These are phyloP conservation scores for Xylaria sp. DNA, from an alignment of 495 filamentous ascomycete genomes.

Conservation along the genomic window DNA sequence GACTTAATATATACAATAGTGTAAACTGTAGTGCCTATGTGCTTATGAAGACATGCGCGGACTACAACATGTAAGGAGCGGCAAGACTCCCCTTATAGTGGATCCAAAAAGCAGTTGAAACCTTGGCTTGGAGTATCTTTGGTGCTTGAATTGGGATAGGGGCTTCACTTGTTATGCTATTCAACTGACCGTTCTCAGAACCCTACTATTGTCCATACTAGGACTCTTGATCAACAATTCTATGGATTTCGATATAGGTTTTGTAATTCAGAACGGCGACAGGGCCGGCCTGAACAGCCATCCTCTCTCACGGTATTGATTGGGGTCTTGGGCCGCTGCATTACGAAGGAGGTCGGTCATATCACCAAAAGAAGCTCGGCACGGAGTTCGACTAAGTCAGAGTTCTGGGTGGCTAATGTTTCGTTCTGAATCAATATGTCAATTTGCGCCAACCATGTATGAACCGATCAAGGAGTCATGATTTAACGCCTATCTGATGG, in stretches of 20 bases:
- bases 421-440: conserved; percentile 24
- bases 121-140: background rate
- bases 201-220: background rate
- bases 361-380: background rate
- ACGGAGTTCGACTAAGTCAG: background rate
- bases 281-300: background rate
- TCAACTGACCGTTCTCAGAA: background rate
- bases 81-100: background rate
- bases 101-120: background rate
- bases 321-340: too few species aligned
- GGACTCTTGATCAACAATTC: background rate
- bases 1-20: background rate
- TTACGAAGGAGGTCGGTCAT: background rate
- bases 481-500: conserved; percentile 32
- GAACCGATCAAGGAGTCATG: conserved; percentile 31
- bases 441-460: conserved; percentile 28
- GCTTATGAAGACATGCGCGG: background rate
- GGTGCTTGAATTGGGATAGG: background rate
- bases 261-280: background rate
- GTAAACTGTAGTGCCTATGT: background rate
- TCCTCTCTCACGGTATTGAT: background rate
- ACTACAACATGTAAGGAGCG: background rate
- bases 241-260: background rate
- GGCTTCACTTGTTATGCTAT: background rate
- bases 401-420: background rate